Conservation (phyloP, 192 early-diverging fungal species). For the Backusella tuberculispora region DNA sequence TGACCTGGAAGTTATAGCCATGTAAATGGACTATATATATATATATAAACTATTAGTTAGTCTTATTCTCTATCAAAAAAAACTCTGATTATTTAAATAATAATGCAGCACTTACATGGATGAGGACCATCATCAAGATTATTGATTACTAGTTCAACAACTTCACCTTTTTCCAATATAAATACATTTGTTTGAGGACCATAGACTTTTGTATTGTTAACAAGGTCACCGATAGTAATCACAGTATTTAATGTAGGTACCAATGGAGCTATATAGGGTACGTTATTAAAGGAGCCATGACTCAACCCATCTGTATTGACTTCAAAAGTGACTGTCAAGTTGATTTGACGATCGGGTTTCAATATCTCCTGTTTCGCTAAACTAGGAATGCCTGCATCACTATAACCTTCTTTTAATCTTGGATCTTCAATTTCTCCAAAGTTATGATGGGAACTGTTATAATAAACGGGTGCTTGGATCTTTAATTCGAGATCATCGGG, state of each 20-base stretch:
- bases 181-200: conserved; percentile 64
- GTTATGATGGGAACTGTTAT: conserved; percentile 39
- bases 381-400: conserved; percentile 56
- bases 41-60: background rate
- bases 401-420: conserved; percentile 28
- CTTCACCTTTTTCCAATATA: conserved; percentile 63
- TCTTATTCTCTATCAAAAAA: background rate
- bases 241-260: conserved; percentile 73
- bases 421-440: conserved; percentile 29
- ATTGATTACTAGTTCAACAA: conserved; percentile 71
- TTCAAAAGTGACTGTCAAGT: conserved; percentile 64
- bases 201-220: conserved; percentile 58
- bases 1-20: conserved; percentile 82
- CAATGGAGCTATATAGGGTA: conserved; percentile 64
- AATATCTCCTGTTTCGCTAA: conserved; percentile 44
- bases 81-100: background rate
- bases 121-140: conserved; percentile 80
- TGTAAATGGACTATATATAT: conserved; percentile 76
- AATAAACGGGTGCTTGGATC: conserved; percentile 61
- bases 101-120: conserved; percentile 30
- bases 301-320: conserved; percentile 75
- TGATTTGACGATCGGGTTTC: conserved; percentile 50
- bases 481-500: conserved; percentile 63
- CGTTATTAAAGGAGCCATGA: conserved; percentile 81
- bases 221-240: conserved; percentile 57